phyloP scores from a whole-genome alignment of 1,284 basidiomycete genomes.

The Hortiboletus rubellus region DNA sequence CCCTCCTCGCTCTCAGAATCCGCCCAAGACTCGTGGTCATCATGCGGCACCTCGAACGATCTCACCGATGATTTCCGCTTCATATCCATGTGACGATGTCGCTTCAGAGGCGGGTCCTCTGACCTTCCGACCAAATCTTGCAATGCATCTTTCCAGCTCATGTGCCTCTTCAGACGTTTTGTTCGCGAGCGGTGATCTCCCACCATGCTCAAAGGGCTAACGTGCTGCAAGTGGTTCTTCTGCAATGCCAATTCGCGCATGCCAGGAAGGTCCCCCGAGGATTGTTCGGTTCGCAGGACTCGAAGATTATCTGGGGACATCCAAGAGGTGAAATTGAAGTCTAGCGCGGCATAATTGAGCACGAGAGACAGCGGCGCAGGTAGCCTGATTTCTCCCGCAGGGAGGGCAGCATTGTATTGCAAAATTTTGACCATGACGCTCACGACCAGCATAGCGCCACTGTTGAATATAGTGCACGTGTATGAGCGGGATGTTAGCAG shows the following conservation, averaged over 20 bases:
- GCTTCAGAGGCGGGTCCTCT: constrained; percentile 18
- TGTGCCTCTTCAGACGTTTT: constrained; percentile 45
- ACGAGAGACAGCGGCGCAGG: constrained; percentile 78
- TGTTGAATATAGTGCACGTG: constrained; percentile 35
- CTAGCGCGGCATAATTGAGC: constrained; percentile 80
- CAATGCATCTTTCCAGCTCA: constrained; percentile 60
- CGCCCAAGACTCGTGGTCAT: constrained; percentile 47
- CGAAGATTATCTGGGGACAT: constrained; percentile 88
- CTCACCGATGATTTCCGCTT: constrained; percentile 34
- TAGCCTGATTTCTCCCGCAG: constrained; percentile 36
- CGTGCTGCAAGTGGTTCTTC: constrained; percentile 86
- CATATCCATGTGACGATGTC: constrained; percentile 16
- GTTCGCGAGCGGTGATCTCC: constrained; percentile 55
- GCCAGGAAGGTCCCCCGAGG: constrained; percentile 67
- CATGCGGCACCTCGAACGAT: constrained; percentile 26
- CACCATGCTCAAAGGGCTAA: constrained; percentile 87
- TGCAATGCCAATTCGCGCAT: constrained; percentile 65
- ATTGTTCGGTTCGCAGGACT: constrained; percentile 81
- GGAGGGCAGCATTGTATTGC: constrained; percentile 56
- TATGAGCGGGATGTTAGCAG: constrained; percentile 11
- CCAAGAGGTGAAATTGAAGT: constrained; percentile 98
- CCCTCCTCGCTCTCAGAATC: constrained; percentile 57
- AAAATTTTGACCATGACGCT: constrained; percentile 83
- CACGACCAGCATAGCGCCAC: constrained; percentile 83
- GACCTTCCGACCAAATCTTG: constrained; percentile 44